Evolutionary conservation across 2,329 filamentous ascomycete genomes (phyloP), one percentile per base, ranked within the genome.

Genomic region (Sordariomycetes sp.): DNA sequence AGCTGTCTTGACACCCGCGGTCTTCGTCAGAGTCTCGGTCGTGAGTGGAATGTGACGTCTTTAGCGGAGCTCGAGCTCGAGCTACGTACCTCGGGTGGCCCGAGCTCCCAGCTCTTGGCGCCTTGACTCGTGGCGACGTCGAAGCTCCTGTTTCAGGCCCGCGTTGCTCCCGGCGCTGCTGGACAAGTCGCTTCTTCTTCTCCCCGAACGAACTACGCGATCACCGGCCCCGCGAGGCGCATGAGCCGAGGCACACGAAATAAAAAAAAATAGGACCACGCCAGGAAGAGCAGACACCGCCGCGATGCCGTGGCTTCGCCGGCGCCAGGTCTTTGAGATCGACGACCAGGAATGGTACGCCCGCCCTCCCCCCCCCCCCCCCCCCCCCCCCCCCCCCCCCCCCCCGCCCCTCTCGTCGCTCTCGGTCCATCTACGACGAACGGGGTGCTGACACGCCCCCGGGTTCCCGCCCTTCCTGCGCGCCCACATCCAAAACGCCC

Each of bases 381-480:
- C 10, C 13, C 15, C 45, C 6, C 45, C 24, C 13, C 13, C 39
- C 5, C n/a, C 39, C 39, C n/a, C 36, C 3, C 36, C 15, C 36
- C 3, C 15, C 10, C 13, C 15, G 12, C 15, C 36, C 10, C 36
- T 39, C 12, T 12, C 36, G 10, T 13, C 36, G 10, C 36, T 55
- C 22, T 12, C 45, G n/a, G n/a, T 50, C 7, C 7, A n/a, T 54
- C 39, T 25, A 10, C 52, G 50, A 28, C 39, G 39, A 17, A n/a
- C 39, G 8, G 3, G 7, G n/a, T 17, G 25, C 13, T 22, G 17
- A 34, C 4, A 24, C n/a, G 20, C n/a, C 5, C 39, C 2, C 63
- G 87, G 84, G 80, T 85, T 86, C 63, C 86, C 85, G 1, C 66
- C 77, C 48, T 82, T 82, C 66, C 75, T 89, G 57, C 82, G 85